phyloP scores from a whole-genome alignment of 2,329 filamentous ascomycete species.

The Reticulascus tulasneorum region DNA sequence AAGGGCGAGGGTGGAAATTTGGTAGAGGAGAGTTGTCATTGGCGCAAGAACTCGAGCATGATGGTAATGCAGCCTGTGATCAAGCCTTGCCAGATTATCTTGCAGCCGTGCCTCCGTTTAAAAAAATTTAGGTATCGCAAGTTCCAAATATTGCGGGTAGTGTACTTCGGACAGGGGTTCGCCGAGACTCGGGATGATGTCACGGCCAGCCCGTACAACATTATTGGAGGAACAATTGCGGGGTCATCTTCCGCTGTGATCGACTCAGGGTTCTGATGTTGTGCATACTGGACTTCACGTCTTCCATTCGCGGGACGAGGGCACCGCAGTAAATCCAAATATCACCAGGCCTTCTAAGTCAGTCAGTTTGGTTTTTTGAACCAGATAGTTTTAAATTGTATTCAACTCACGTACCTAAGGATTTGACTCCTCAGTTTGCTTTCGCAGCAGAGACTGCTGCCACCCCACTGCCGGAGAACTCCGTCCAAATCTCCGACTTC shows the following conservation, averaged over 20 bases:
- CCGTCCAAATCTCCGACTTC: too few species aligned
- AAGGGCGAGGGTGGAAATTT: neutral
- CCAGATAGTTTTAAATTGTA: too few species aligned
- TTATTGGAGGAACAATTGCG: constrained; percentile 17
- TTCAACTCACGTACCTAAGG: too few species aligned
- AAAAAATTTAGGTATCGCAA: neutral
- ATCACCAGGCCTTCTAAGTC: too few species aligned
- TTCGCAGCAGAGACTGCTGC: too few species aligned
- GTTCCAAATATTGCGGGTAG: constrained; percentile 8
- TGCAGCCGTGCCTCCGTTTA: neutral
- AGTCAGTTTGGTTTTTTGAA: too few species aligned
- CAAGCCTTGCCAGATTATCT: neutral
- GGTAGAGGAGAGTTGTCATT: neutral
- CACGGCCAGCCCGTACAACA: constrained; percentile 5
- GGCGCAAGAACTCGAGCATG: neutral
- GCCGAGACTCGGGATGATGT: constrained; percentile 15
- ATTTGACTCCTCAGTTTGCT: too few species aligned
- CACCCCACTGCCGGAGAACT: too few species aligned
- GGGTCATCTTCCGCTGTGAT: constrained; percentile 7
- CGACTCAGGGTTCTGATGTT: too few species aligned
- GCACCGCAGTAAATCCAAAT: too few species aligned
- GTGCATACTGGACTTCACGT: too few species aligned
- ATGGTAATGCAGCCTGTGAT: neutral
- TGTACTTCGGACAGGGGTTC: constrained; percentile 3
- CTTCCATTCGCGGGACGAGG: too few species aligned